phyloP scores from a whole-genome alignment of 495 filamentous ascomycete genomes.

The Lindgomyces ingoldianus region DNA sequence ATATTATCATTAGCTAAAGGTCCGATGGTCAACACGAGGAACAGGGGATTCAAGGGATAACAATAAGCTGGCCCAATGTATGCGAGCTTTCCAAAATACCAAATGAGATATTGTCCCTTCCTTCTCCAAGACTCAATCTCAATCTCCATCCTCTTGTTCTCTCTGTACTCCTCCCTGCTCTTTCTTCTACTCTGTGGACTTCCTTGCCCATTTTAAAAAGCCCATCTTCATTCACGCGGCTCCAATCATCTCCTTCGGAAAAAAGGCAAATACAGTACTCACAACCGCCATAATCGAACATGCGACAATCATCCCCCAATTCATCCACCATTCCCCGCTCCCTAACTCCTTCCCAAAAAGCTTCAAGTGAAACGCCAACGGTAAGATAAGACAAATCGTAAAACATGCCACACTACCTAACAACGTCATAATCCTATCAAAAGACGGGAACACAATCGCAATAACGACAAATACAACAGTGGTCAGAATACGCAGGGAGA shows the following conservation, averaged over 20 bases:
- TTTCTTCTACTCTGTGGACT: too few relatives aligned
- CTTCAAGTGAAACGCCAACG: conserved; percentile 87
- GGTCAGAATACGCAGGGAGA: conserved; percentile 60
- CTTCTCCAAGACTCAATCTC: neutral
- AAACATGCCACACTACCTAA: conserved; percentile 91
- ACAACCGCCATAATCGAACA: conserved; percentile 69
- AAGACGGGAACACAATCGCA: conserved; percentile 80
- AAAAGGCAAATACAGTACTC: conserved; percentile 84
- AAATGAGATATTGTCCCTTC: neutral
- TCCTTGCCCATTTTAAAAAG: too few relatives aligned
- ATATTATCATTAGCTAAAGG: too few relatives aligned
- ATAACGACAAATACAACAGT: conserved; percentile 64
- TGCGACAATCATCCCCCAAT: conserved; percentile 68
- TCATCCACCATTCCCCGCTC: conserved; percentile 61
- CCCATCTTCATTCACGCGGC: neutral
- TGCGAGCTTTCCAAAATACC: neutral
- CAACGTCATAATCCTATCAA: conserved; percentile 93
- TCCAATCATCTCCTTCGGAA: conserved; percentile 64
- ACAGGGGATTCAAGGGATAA: too few relatives aligned
- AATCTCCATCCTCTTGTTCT: neutral
- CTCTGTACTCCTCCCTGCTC: too few relatives aligned
- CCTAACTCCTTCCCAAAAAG: conserved; percentile 81
- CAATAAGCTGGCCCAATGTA: too few relatives aligned
- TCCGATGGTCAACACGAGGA: too few relatives aligned
- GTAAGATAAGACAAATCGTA: conserved; percentile 84